phyloP scores from a whole-genome alignment of 345 rosid genomes.

The Eucalyptus microcorys region DNA sequence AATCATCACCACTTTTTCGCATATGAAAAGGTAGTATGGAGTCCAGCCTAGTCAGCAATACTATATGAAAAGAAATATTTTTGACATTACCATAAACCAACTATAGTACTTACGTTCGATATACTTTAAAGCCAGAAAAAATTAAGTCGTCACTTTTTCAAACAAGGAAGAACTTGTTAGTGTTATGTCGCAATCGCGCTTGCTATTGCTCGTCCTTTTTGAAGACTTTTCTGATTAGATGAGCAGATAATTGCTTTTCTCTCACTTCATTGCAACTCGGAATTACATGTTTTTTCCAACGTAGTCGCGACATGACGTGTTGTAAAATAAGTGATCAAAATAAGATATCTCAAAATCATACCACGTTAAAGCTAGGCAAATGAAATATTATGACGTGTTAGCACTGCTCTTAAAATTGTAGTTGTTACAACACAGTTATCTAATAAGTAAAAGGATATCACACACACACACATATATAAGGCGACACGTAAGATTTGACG shows the following conservation, averaged over 20 bases:
- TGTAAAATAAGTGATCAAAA: not conserved
- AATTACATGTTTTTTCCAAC: too few relatives aligned
- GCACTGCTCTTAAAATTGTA: not conserved
- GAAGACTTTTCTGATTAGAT: not conserved
- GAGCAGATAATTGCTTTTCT: not conserved
- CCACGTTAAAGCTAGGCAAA: accelerated
- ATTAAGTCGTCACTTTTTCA: not conserved
- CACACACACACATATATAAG: accelerated
- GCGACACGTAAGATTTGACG: not conserved
- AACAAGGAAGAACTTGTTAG: not conserved
- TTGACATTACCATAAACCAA: not conserved
- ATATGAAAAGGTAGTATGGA: not conserved
- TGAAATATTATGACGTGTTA: not conserved
- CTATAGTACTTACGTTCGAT: not conserved
- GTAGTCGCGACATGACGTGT: accelerated
- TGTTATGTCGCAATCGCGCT: not conserved
- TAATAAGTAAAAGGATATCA: not conserved
- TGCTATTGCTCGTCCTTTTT: not conserved
- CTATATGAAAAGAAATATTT: not conserved
- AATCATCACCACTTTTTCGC: not conserved
- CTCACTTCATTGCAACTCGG: not conserved
- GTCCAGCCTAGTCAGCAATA: not conserved
- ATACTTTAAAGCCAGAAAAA: not conserved
- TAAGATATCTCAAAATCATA: not conserved
- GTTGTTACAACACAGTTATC: not conserved